These are phyloP conservation scores for Arthrobotrys entomopaga DNA, from an alignment of 2,329 filamentous ascomycete genomes.

Conservation along the genomic window DNA sequence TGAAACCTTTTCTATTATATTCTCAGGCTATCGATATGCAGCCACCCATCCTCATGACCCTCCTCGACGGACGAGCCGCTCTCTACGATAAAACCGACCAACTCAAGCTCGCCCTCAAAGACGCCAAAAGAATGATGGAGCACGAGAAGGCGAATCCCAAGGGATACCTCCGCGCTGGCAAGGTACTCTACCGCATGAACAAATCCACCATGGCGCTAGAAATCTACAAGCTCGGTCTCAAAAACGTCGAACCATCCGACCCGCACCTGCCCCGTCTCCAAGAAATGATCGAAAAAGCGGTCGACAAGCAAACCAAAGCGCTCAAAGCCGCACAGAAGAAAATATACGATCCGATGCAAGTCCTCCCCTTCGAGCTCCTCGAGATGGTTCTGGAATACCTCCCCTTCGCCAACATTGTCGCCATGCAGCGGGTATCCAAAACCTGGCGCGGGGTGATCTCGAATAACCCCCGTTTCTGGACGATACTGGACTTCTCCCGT, in stretches of 20 bases:
- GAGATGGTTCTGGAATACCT: constrained; percentile 65
- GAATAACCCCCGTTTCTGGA: constrained; percentile 64
- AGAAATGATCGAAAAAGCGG: constrained; percentile 63
- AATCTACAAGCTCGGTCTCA: constrained; percentile 70
- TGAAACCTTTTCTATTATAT: not conserved
- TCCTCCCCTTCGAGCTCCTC: constrained; percentile 65
- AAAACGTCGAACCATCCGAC: constrained; percentile 64
- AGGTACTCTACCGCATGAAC: constrained; percentile 61
- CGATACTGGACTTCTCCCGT: constrained; percentile 64
- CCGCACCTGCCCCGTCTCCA: constrained; percentile 60
- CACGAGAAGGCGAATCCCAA: constrained; percentile 53
- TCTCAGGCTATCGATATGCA: constrained; percentile 44
- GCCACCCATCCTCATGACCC: constrained; percentile 50
- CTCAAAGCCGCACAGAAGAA: constrained; percentile 62
- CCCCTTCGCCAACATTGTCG: constrained; percentile 62
- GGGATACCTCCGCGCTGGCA: constrained; percentile 66
- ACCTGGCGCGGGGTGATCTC: constrained; percentile 64
- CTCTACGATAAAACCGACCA: constrained; percentile 55
- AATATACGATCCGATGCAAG: constrained; percentile 64
- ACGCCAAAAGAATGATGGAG: constrained; percentile 58
- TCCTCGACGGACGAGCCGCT: constrained; percentile 57
- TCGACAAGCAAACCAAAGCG: constrained; percentile 63
- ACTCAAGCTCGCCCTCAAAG: constrained; percentile 54
- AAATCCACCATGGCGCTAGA: constrained; percentile 68
- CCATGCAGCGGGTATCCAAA: constrained; percentile 64